phyloP scores from a whole-genome alignment of 371 early-diverging fungal genomes.

The Haplosporangium sp. region DNA sequence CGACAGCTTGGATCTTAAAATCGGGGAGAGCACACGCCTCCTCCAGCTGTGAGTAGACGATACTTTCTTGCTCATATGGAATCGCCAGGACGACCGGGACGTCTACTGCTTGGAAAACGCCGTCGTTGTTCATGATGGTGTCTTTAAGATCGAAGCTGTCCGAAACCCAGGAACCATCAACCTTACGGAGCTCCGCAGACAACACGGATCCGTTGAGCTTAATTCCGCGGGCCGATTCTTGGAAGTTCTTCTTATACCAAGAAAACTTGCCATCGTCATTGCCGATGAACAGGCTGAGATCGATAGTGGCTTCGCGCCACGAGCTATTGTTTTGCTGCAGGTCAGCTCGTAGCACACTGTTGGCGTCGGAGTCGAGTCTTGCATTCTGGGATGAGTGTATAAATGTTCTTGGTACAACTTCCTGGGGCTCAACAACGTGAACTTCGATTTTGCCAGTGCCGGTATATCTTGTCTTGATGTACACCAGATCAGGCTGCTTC shows the following conservation, averaged over 20 bases:
- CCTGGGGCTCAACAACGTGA: constrained; percentile 7
- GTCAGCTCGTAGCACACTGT: constrained; percentile 16
- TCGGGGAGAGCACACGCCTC: constrained; percentile 1
- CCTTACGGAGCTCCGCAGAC: constrained; percentile 18
- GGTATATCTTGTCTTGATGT: constrained; percentile 18
- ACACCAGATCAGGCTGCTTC: constrained; percentile 16
- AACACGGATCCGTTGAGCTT: constrained; percentile 7
- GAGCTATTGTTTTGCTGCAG: constrained; percentile 19
- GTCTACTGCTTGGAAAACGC: constrained; percentile 18
- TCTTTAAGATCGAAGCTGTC: constrained; percentile 22
- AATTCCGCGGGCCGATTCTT: constrained; percentile 14
- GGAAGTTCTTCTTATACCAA: constrained; percentile 11
- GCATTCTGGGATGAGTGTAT: constrained; percentile 11
- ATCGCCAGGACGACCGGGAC: constrained; percentile 12
- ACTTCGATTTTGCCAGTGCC: constrained; percentile 23
- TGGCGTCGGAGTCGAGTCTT: constrained; percentile 15
- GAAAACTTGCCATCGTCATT: constrained; percentile 13
- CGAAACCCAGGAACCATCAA: constrained; percentile 14
- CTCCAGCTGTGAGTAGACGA: constrained; percentile 4
- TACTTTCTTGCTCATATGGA: constrained; percentile 4
- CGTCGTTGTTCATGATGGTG: constrained; percentile 19
- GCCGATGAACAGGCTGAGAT: constrained; percentile 18
- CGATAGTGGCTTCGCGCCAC: constrained; percentile 25
- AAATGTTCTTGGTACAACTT: constrained; percentile 17
- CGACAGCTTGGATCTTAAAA: not conserved